Evolutionary conservation across 2,329 filamentous ascomycete genomes (phyloP).

Genomic region (Colletotrichum cuscutae): DNA sequence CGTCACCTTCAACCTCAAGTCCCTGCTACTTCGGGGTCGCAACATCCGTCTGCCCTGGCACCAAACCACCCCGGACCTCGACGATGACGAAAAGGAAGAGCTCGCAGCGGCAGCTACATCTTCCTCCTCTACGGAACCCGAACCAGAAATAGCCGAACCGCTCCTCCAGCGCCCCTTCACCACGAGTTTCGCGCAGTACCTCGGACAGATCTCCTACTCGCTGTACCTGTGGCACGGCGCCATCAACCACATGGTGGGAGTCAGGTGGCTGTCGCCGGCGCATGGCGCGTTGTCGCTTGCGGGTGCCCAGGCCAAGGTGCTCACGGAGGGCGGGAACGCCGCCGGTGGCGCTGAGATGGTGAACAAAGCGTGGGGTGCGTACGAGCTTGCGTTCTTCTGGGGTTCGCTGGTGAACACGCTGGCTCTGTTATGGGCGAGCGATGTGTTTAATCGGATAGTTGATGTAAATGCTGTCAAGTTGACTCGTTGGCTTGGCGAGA

Average conservation of each 20-base stretch:
- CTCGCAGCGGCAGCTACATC: conserved; percentile 48
- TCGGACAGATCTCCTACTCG: conserved; percentile 69
- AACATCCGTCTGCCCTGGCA: neutral
- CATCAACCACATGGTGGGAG: conserved; percentile 58
- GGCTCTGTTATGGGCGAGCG: conserved; percentile 16
- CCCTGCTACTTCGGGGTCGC: conserved; percentile 44
- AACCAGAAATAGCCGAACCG: conserved; percentile 50
- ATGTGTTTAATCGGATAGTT: conserved; percentile 10
- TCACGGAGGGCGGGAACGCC: neutral
- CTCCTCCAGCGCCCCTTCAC: conserved; percentile 61
- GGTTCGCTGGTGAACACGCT: conserved; percentile 1
- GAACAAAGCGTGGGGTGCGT: neutral
- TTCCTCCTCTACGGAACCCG: conserved; percentile 62
- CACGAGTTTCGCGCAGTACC: conserved; percentile 61
- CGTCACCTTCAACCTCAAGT: conserved; percentile 54
- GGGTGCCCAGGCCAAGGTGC: neutral
- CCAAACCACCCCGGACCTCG: neutral
- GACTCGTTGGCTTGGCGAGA: conserved; percentile 16
- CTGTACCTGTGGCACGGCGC: conserved; percentile 71
- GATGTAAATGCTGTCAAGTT: conserved; percentile 1
- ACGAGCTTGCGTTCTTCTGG: conserved; percentile 1
- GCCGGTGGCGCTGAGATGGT: neutral
- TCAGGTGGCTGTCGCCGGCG: conserved; percentile 37
- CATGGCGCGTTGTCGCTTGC: neutral
- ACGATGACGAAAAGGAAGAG: conserved; percentile 51